A percentile compares a stretch with the other conserved stretches of the same genome.
phyloP scores from a whole-genome alignment of 1,139 yeast species.

The Groenewaldozyma sp. region DNA sequence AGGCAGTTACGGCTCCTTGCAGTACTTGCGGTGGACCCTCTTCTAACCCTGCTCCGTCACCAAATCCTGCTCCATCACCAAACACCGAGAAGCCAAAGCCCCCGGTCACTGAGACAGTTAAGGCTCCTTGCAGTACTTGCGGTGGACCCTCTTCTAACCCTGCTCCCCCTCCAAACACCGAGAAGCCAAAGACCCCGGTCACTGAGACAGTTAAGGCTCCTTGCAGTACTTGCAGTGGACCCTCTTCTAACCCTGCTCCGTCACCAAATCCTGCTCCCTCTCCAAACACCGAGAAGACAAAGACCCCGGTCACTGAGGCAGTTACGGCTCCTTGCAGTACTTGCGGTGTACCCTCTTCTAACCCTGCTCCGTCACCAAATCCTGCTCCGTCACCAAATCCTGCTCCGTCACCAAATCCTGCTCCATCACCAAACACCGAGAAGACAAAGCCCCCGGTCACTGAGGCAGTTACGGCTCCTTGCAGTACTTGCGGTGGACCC shows the following conservation, averaged over 20 bases:
- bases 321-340: background rate
- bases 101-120: background rate
- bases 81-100: background rate
- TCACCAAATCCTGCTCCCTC: constrained; percentile 4
- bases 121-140: background rate
- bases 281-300: constrained; percentile 1
- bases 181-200: background rate
- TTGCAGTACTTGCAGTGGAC: background rate
- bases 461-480: background rate
- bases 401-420: background rate
- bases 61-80: constrained; percentile 4
- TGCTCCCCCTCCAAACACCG: constrained; percentile 5
- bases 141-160: constrained; percentile 1
- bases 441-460: constrained; percentile 2
- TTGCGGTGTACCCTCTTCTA: background rate
- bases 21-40: background rate
- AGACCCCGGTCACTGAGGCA: background rate
- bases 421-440: constrained; percentile 1
- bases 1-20: background rate
- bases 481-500: background rate
- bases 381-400: background rate
- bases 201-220: background rate
- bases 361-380: background rate
- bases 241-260: background rate
- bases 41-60: background rate